Evolutionary conservation across 805 yeast species (phyloP), one percentile per base, ranked within the genome.

Genomic region (Blastobotrys robertii): DNA sequence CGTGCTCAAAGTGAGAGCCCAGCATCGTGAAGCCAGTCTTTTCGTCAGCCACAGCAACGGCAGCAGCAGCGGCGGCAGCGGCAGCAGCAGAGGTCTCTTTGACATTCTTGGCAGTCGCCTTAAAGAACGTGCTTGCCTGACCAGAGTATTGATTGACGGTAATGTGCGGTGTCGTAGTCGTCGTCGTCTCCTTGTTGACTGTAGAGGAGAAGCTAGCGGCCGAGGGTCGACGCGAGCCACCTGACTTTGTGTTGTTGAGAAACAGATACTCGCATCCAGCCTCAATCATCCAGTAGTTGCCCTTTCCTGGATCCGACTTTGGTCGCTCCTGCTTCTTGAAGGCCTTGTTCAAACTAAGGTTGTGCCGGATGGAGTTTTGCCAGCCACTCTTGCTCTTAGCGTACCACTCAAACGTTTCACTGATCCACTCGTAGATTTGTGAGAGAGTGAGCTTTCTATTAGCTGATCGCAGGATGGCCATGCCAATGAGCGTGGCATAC

Each of bases 331-430:
- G 81, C 64, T 90, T 90, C 39, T 82, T 72, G 58, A 90, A 90
- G 0, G 97, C 95, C 58, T 92, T 92, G 63, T 90, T 92, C 53
- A 90, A 71, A 9, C 96, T 86, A 28, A 90, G 68, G 52, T 92
- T 90, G 64, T 90, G 98, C 48, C 98, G 79, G 49, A 90, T 92
- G 30, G 96, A 88, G 64, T 90, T 90, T 64, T 90, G 97, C 98
- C 98, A 90, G 22, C 97, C 96, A 8, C 85, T 82, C 53, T 86
- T 95, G 46, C 84, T 82, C 49, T 76, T 77, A 50, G 79, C 77
- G 63, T 92, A 92, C 59, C 81, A 90, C 48, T 71, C 74, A 62
- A 88, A 90, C 31, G 94, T 82, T 37, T 77, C 78, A 7, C 92
- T 77, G 36, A 90, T 92, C 98, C 98, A 90, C 53, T 69, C 72